These are phyloP conservation scores for Termitomyces sp. DNA, from an alignment of 768 basidiomycete species.

Conservation along the genomic window DNA sequence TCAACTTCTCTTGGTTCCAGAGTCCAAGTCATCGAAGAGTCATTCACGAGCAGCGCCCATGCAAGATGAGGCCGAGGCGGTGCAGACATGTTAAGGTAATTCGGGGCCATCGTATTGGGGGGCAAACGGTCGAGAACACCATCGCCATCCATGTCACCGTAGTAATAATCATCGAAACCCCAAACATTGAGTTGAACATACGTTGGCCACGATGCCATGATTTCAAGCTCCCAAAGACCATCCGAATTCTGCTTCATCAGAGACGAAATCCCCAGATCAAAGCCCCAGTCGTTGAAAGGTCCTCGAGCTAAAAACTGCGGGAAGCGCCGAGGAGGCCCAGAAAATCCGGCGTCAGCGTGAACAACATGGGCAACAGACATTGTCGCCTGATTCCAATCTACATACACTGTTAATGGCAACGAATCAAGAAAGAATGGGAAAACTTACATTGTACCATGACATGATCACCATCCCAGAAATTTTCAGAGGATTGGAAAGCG, in stretches of 20 bases:
- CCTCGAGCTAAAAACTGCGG: constrained; percentile 88
- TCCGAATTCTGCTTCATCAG: constrained; percentile 61
- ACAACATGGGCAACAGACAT: constrained; percentile 60
- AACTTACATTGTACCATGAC: constrained; percentile 83
- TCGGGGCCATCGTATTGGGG: constrained; percentile 80
- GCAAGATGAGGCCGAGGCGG: constrained; percentile 85
- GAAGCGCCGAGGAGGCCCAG: constrained; percentile 59
- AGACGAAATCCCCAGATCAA: constrained; percentile 73
- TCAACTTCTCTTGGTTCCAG: constrained; percentile 89
- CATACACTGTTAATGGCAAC: neutral
- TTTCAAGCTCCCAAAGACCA: constrained; percentile 78
- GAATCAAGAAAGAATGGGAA: neutral
- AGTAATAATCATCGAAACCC: constrained; percentile 88
- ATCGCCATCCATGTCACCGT: constrained; percentile 86
- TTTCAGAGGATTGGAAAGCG: constrained; percentile 44
- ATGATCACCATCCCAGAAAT: constrained; percentile 82
- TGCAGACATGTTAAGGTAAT: constrained; percentile 88
- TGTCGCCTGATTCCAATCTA: constrained; percentile 76
- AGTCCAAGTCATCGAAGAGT: constrained; percentile 70
- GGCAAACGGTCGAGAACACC: constrained; percentile 88
- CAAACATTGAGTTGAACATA: constrained; percentile 89
- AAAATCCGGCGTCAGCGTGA: constrained; percentile 71
- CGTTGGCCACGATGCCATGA: constrained; percentile 89
- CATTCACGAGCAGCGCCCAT: constrained; percentile 81
- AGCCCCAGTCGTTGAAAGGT: constrained; percentile 90